Base-by-base conservation (phyloP, 2,329 filamentous ascomycete species). In the Colletotrichum echinochloae region DNA sequence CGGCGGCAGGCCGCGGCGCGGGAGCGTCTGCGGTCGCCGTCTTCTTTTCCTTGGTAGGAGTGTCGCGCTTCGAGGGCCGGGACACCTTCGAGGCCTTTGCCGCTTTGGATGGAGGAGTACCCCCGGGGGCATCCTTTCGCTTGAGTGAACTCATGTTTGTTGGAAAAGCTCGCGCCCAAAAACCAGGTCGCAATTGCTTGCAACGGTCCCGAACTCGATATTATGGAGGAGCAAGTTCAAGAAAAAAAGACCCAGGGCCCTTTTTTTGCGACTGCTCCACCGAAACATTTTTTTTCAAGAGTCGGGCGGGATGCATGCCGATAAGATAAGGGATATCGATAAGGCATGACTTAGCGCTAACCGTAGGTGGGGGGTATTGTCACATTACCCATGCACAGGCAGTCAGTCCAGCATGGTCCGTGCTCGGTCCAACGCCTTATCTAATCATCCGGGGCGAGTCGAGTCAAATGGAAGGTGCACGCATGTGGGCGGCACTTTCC, bases 91-190 rank as follows among this genome's bases (percentile, higher is more conserved):
- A 79, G 33, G 82, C 80, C 74, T 86, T 87, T 59, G 83, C 79
- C 46, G 82, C 81, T 74, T 88, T 88, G 26, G 84, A 73, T 64
- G 85, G 79, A 65, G 84, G 82, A 76, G 85, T 79, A 75, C 82
- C 85, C 49, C 82, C 85, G 28, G 87, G 87, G 76, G 85, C 86
- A 79, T 87, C 86, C 80, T 89, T 89, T 76, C 87, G 83, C 77
- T 89, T 89, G 72, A 88, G 81, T 63, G 84, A 83, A 77, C 85
- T 86, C 87, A 89, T 89, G 66, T 59, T 83, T 76, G 72, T 72
- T 61, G 28, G n/a, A n/a, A n/a, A n/a, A n/a, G n/a, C n/a, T 61
- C 68, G 56, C 57, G 67, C 63, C 63, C 26, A 48, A 63, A 63
- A 70, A 37, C 33, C 56, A 65, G n/a, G 65, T 49, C 69, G 62